A percentile compares a stretch with the other conserved stretches of the same genome.
These are phyloP conservation scores for Sporisorium graminicola DNA, from an alignment of 1,284 basidiomycete species.

Conservation along the genomic window DNA sequence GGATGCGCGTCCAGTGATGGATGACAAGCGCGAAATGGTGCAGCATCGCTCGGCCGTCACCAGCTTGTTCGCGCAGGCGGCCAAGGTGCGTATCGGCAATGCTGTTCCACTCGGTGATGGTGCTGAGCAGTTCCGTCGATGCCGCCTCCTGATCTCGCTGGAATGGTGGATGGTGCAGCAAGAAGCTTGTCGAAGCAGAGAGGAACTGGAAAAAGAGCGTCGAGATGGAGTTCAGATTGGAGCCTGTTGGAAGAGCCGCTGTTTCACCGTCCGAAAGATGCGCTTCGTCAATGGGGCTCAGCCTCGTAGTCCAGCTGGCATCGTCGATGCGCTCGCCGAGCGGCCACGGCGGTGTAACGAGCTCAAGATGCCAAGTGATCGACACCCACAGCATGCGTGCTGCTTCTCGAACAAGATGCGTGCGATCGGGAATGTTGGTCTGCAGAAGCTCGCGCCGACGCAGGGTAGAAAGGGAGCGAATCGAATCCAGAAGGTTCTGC, in stretches of 20 bases:
- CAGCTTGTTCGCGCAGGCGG: conserved; percentile 19
- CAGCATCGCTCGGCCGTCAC: conserved; percentile 24
- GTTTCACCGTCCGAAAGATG: conserved; percentile 42
- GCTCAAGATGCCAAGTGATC: conserved; percentile 37
- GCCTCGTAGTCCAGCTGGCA: conserved; percentile 16
- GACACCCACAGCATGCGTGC: conserved; percentile 54
- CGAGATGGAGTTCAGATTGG: conserved; percentile 27
- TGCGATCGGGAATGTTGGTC: conserved; percentile 54
- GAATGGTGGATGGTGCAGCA: conserved; percentile 15
- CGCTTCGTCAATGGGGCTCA: conserved; percentile 39
- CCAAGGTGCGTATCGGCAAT: conserved; percentile 30
- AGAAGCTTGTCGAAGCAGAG: conserved; percentile 19
- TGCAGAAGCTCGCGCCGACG: conserved; percentile 31
- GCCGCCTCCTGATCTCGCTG: not conserved
- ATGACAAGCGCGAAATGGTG: conserved; percentile 36
- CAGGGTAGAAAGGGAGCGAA: conserved; percentile 9
- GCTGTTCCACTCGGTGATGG: conserved; percentile 30
- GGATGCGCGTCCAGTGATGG: conserved; percentile 43
- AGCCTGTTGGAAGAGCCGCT: conserved; percentile 15
- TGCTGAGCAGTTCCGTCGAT: conserved; percentile 7
- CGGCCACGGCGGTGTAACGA: conserved; percentile 24
- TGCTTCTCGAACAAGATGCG: conserved; percentile 62
- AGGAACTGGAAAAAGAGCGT: conserved; percentile 45
- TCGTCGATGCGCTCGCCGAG: conserved; percentile 29
- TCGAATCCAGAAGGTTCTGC: conserved; percentile 18